A percentile compares a stretch with the other conserved stretches of the same genome.
Conservation (phyloP, 192 early-diverging fungal genomes). For the Mortierella claussenii region DNA sequence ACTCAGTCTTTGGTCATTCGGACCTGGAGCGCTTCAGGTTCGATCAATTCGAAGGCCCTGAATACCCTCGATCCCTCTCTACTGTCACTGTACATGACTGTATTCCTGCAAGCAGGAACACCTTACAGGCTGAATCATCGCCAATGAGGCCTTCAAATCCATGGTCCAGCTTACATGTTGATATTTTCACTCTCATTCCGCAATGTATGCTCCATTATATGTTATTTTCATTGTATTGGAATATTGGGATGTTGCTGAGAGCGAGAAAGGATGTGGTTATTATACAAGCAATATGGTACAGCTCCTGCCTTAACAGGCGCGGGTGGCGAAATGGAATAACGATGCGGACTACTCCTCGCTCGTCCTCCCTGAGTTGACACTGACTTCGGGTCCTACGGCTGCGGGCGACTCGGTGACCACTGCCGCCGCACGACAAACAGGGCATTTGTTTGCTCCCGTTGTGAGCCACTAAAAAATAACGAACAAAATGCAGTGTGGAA, state of each 20-base stretch:
- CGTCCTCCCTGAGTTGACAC: neutral
- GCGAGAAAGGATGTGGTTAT: too few relatives aligned
- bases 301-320: too few relatives aligned
- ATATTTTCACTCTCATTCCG: too few relatives aligned
- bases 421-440: conserved; percentile 62
- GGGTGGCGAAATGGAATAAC: too few relatives aligned
- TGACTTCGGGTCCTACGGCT: conserved; percentile 13
- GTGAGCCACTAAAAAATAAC: conserved; percentile 56
- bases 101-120: conserved; percentile 28
- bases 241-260: too few relatives aligned
- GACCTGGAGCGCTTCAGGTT: conserved; percentile 18
- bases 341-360: conserved; percentile 16
- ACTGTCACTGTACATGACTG: neutral
- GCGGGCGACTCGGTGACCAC: conserved; percentile 35
- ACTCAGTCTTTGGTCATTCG: conserved; percentile 30
- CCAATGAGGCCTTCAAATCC: conserved; percentile 10
- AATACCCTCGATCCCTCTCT: conserved; percentile 17
- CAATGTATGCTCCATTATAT: too few relatives aligned
- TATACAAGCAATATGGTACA: too few relatives aligned
- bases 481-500: neutral
- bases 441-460: conserved; percentile 65
- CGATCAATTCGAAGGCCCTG: conserved; percentile 33
- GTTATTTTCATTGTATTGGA: too few relatives aligned
- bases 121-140: conserved; percentile 16
- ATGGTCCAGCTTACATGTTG: conserved; percentile 23